Percentiles rank a stretch among this genome's conserved stretches.
phyloP scores from a whole-genome alignment of 306 rosid species.

The Pterocarpus macrocarpus region DNA sequence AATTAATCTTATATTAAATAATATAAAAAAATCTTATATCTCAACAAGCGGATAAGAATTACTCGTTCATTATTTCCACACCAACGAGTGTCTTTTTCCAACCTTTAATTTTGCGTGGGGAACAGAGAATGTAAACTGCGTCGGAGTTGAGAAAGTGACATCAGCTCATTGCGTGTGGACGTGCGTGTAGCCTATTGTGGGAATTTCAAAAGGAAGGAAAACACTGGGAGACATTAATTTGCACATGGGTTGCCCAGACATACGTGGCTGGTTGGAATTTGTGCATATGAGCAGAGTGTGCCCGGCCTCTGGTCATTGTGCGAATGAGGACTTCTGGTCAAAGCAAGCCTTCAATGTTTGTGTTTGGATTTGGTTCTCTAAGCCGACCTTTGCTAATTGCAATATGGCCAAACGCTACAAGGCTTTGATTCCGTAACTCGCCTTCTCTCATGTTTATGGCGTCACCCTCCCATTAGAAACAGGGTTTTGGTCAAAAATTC shows the following conservation, averaged over 20 bases:
- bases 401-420: neutral
- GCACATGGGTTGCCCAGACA: constrained; percentile 27
- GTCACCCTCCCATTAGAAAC: neutral
- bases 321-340: neutral
- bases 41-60: too few species aligned
- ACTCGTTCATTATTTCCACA: too few species aligned
- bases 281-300: neutral
- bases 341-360: constrained; percentile 15
- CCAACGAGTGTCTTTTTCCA: neutral
- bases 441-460: neutral
- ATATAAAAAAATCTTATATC: too few species aligned
- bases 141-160: neutral
- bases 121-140: neutral
- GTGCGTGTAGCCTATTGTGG: neutral
- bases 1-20: too few species aligned
- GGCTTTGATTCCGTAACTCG: neutral
- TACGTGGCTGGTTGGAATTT: neutral
- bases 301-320: neutral
- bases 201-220: neutral
- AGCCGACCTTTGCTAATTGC: neutral
- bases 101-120: neutral
- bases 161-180: neutral
- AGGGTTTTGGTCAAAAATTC: constrained; percentile 18
- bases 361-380: neutral
- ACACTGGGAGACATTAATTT: neutral